Conservation (phyloP, 208 protist genomes). For the Endotrypanum monterogeii region DNA sequence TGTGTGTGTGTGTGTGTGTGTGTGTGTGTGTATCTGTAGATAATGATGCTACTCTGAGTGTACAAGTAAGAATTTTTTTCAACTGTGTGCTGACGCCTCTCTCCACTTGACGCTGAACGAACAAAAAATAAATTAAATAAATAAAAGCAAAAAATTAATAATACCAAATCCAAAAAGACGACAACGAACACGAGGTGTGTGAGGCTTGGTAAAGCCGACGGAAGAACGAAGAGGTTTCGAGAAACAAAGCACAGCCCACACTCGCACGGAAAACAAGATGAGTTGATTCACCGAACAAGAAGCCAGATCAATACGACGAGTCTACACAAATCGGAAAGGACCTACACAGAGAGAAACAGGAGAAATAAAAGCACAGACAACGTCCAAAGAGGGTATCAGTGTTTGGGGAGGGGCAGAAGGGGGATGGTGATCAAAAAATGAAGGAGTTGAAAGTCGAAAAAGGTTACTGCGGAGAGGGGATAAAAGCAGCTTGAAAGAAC, state of each 20-base stretch:
- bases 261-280: constrained; percentile 3
- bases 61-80: too few relatives aligned
- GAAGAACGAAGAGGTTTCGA: neutral
- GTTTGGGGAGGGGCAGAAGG: too few relatives aligned
- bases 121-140: too few relatives aligned
- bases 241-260: constrained; percentile 8
- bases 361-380: constrained; percentile 1
- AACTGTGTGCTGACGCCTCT: too few relatives aligned
- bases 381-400: too few relatives aligned
- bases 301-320: neutral
- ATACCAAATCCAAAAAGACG: too few relatives aligned
- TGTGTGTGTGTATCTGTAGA: neutral
- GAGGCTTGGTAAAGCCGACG: neutral
- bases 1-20: too few relatives aligned
- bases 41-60: too few relatives aligned
- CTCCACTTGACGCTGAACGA: too few relatives aligned
- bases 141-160: neutral
- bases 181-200: neutral
- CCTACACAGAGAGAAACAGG: neutral
- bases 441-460: neutral
- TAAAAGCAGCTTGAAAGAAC: neutral
- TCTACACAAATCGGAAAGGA: neutral
- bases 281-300: neutral
- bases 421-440: too few relatives aligned
- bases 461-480: neutral